Base-by-base conservation (phyloP, 225 moss, liverwort and hornwort genomes). In the Antitrichia curtipendula region DNA sequence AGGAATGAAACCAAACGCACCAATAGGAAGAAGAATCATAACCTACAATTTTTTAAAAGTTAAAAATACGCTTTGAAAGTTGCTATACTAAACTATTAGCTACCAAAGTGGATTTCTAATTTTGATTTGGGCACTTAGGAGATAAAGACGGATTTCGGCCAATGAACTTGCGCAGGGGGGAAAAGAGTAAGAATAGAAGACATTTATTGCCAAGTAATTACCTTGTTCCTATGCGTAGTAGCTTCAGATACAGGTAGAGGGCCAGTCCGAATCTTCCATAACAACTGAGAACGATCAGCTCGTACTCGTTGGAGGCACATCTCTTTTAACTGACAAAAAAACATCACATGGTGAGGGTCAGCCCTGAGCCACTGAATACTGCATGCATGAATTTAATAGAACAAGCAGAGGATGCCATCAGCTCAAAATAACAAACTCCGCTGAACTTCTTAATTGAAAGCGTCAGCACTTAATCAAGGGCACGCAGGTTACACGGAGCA, bases 271-370 rank as follows among this genome's bases (percentile, higher is more conserved):
- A 95, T 91, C 84, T 96, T 95, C 99, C 97, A 99, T 40, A 99
- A 92, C 78, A 99, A 90, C 89, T 94, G 92, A 75, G 86, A 91
- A 87, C 99, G 95, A 86, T 96, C 95, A 85, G 88, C 86, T 82
- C 94, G 94, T 43, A 99, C 97, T 91, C 99, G 94, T 90, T 96
- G 91, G 63, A 99, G 92, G 54, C 97, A 97, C 85, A 92, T 90
- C 89, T 97, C 97, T 82, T 90, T 95, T 80, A 99, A 91, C 99
- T 99, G 94, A 91, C 75, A 83, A 43, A 87, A 49, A 68, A 43
- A 65, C 69, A 53, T 63, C 60, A 38, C 45, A 79, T 84, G 10
- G 31, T 72, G 43, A 45, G 36, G 77, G 50, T 85, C 68, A 87
- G 40, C n/a, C 52, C 81, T 68, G 20, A 84, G 38, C 54, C 75